phyloP scores from a whole-genome alignment of 371 early-diverging fungal genomes.

The Mucor irregularis region DNA sequence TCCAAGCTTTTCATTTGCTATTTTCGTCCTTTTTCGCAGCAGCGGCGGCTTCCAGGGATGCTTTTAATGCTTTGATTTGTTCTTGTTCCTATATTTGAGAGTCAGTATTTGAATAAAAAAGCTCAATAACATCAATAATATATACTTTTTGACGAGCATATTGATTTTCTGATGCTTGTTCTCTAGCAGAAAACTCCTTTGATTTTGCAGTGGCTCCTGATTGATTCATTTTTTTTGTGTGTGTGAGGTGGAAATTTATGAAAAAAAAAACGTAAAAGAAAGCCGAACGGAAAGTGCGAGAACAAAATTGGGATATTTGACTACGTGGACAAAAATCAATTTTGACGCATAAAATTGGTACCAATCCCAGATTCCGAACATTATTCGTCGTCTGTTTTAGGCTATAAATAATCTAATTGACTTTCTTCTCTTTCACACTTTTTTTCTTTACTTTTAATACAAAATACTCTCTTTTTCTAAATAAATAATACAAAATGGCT shows the following conservation, averaged over 20 bases:
- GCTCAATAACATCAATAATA: background rate
- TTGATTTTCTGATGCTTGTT: constrained; percentile 40
- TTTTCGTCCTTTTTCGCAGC: constrained; percentile 11
- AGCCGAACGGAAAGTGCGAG: background rate
- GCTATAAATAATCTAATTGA: background rate
- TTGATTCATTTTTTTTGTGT: background rate
- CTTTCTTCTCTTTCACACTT: background rate
- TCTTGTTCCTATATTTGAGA: constrained; percentile 29
- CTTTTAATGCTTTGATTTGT: constrained; percentile 32
- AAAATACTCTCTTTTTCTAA: background rate
- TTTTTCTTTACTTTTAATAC: constrained; percentile 1
- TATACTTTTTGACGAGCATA: constrained; percentile 43
- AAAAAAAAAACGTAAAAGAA: background rate
- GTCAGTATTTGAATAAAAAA: background rate
- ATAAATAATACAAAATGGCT: constrained; percentile 9
- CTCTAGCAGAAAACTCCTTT: constrained; percentile 28
- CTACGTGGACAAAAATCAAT: too few relatives aligned
- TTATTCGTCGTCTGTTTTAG: background rate
- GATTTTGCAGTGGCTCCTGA: constrained; percentile 6
- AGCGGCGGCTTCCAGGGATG: constrained; percentile 10
- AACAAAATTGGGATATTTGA: background rate
- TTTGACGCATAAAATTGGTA: background rate
- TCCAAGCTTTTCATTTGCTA: constrained; percentile 5
- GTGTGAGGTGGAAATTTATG: too few relatives aligned
- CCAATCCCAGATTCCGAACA: constrained; percentile 1